Conservation (phyloP, 2,329 filamentous ascomycete species). For the Sporothrix schenckii region DNA sequence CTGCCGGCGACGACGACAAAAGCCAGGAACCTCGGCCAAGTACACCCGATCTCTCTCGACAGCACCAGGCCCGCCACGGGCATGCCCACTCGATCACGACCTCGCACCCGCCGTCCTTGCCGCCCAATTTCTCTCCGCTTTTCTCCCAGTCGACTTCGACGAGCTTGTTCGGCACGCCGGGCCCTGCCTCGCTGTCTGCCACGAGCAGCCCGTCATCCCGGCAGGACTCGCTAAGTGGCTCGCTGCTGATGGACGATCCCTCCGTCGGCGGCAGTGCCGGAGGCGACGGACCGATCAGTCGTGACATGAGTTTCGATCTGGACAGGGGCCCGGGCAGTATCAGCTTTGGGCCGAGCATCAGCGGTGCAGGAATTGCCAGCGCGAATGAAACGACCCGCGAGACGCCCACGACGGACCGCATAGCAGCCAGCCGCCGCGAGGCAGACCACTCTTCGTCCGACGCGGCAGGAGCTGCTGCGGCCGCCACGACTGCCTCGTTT, state of each 20-base stretch:
- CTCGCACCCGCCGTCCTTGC: background rate
- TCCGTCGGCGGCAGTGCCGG: slow-evolving; percentile 13
- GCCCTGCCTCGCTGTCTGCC: slow-evolving; percentile 43
- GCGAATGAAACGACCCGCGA: background rate
- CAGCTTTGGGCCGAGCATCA: slow-evolving; percentile 11
- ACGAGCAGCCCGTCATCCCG: slow-evolving; percentile 56
- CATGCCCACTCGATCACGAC: slow-evolving; percentile 19
- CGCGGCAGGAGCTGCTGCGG: background rate
- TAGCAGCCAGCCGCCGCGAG: background rate
- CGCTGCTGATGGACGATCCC: slow-evolving; percentile 50
- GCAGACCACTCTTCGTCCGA: background rate
- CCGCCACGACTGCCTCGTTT: background rate
- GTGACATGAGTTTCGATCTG: slow-evolving; percentile 24
- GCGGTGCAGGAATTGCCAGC: background rate
- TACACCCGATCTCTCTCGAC: background rate
- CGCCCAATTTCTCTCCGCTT: slow-evolving; percentile 28
- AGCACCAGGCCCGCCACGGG: slow-evolving; percentile 32
- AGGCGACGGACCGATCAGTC: slow-evolving; percentile 42
- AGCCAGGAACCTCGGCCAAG: slow-evolving; percentile 1
- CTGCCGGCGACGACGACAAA: slow-evolving; percentile 11
- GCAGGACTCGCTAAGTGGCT: slow-evolving; percentile 53
- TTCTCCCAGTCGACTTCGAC: slow-evolving; percentile 51
- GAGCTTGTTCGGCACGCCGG: slow-evolving; percentile 48
- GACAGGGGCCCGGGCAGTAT: background rate
- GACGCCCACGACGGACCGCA: background rate